These are phyloP conservation scores for Jaenimonas drosophilae DNA, from an alignment of 208 protist genomes.

Conservation along the genomic window DNA sequence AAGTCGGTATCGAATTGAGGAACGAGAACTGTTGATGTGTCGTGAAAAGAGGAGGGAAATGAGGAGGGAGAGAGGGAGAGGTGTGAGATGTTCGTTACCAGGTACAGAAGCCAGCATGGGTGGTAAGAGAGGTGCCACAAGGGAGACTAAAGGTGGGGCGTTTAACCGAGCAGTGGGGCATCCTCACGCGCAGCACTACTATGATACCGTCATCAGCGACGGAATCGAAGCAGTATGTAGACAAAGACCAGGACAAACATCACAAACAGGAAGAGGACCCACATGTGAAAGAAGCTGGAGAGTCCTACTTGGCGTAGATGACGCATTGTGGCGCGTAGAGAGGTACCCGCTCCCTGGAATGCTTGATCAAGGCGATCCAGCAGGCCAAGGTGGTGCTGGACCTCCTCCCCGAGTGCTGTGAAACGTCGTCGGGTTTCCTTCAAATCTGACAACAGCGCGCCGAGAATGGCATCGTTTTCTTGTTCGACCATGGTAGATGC, in stretches of 20 bases:
- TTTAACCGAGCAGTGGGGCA: too few relatives aligned
- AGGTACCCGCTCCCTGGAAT: conserved; percentile 26
- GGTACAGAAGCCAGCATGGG: too few relatives aligned
- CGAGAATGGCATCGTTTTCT: conserved; percentile 71
- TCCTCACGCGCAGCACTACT: too few relatives aligned
- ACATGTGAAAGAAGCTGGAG: conserved; percentile 57
- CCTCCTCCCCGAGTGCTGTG: conserved; percentile 46
- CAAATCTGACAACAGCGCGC: conserved; percentile 56
- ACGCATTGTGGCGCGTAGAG: conserved; percentile 36
- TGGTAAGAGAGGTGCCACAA: too few relatives aligned
- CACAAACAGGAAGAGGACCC: conserved; percentile 72
- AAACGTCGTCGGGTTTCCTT: conserved; percentile 29
- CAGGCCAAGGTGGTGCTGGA: conserved; percentile 59
- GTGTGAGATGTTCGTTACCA: too few relatives aligned
- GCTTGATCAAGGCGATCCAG: conserved; percentile 28
- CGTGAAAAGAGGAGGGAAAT: too few relatives aligned
- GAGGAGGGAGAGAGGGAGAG: too few relatives aligned
- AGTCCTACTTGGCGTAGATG: conserved; percentile 25
- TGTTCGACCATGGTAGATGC: conserved; percentile 14
- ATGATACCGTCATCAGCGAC: conserved; percentile 5
- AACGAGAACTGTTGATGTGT: too few relatives aligned
- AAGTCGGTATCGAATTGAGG: too few relatives aligned
- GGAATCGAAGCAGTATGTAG: conserved; percentile 60
- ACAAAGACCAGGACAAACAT: conserved; percentile 12
- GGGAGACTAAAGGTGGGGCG: too few relatives aligned